Percentiles rank a stretch among this genome's conserved stretches.
phyloP scores from a whole-genome alignment of 495 filamentous ascomycete genomes.

The Hyaloscypha finlandica region DNA sequence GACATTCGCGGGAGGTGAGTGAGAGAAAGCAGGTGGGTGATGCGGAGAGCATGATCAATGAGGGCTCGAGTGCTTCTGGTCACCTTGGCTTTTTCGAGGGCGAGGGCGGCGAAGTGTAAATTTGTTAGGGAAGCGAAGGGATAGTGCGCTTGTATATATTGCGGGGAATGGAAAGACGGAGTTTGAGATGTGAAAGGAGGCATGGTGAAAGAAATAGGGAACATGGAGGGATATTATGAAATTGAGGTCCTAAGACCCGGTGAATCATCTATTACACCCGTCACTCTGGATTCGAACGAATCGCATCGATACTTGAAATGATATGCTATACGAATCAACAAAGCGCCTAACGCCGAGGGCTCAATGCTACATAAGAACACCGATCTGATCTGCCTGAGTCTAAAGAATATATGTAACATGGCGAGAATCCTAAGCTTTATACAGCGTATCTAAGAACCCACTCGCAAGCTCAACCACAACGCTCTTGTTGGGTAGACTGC shows the following conservation, averaged over 20 bases:
- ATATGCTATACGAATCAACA: neutral
- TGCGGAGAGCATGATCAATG: constrained; percentile 66
- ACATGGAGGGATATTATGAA: neutral
- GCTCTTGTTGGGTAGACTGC: constrained; percentile 91
- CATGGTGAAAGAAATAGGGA: neutral
- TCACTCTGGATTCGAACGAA: neutral
- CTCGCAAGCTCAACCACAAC: constrained; percentile 87
- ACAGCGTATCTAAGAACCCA: constrained; percentile 93
- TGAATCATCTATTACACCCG: neutral
- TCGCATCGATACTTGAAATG: neutral
- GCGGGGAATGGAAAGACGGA: neutral
- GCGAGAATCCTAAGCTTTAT: constrained; percentile 67
- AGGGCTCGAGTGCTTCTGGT: constrained; percentile 30
- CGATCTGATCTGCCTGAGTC: neutral
- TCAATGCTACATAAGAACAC: neutral
- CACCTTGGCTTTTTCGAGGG: constrained; percentile 33
- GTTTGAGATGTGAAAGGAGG: constrained; percentile 10
- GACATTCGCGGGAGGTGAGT: constrained; percentile 63
- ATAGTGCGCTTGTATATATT: constrained; percentile 17
- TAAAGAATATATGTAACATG: neutral
- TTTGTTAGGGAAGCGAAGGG: neutral
- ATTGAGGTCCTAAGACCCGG: neutral
- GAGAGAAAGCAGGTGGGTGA: constrained; percentile 88
- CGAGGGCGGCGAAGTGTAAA: constrained; percentile 32
- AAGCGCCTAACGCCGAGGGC: neutral